These are phyloP conservation scores for Hylodesmum podocarpum DNA, from an alignment of 306 rosid genomes.

Conservation along the genomic window DNA sequence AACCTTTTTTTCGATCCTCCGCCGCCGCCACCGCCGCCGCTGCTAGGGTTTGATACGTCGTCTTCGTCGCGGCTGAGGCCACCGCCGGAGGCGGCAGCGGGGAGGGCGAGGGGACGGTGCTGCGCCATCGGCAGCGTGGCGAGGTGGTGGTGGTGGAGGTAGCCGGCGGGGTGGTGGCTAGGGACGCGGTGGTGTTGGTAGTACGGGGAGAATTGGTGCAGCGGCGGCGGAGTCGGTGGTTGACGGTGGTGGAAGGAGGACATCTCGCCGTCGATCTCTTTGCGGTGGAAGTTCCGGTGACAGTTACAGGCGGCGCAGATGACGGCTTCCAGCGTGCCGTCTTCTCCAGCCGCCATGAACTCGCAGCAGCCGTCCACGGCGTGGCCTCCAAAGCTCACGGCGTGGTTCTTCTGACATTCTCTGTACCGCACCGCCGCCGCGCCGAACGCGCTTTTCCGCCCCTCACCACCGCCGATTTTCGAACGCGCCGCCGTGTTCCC, in stretches of 20 bases:
- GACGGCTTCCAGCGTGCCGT: constrained; percentile 77
- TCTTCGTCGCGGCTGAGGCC: constrained; percentile 63
- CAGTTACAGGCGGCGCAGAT: constrained; percentile 95
- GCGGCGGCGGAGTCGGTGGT: constrained; percentile 22
- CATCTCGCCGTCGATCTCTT: constrained; percentile 55
- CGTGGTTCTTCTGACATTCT: constrained; percentile 90
- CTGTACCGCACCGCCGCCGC: constrained; percentile 46
- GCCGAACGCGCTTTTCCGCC: constrained; percentile 34
- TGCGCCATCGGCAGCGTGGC: constrained; percentile 35
- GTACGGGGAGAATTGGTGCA: constrained; percentile 50
- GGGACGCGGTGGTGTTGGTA: constrained; percentile 35
- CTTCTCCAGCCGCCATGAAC: constrained; percentile 86
- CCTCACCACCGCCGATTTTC: constrained; percentile 35
- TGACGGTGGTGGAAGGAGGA: constrained; percentile 26
- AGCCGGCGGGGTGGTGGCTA: constrained; percentile 45
- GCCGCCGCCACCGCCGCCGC: constrained; percentile 75
- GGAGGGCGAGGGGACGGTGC: constrained; percentile 56
- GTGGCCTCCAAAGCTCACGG: constrained; percentile 75
- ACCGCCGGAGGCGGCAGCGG: constrained; percentile 47
- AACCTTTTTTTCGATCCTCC: constrained; percentile 56
- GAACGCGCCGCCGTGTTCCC: constrained; percentile 32
- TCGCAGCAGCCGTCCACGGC: constrained; percentile 96
- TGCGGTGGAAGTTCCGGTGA: constrained; percentile 97
- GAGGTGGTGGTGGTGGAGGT: constrained; percentile 56
- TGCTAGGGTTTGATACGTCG: constrained; percentile 74